Conservation (phyloP, 768 basidiomycete genomes). For the Pisolithus microcarpus region DNA sequence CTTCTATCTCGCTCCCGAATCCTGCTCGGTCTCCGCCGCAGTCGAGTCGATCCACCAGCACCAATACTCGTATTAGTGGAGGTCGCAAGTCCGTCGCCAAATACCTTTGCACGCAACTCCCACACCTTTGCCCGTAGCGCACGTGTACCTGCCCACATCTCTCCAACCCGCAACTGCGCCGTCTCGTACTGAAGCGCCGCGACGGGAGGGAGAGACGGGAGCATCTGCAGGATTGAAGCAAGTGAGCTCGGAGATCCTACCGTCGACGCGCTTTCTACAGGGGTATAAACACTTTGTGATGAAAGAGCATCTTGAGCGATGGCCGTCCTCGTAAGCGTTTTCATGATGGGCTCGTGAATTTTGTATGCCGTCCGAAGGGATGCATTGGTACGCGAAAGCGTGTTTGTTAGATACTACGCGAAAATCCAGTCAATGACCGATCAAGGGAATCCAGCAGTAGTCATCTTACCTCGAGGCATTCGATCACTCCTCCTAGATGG, state of each 20-base stretch:
- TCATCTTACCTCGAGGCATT: conserved; percentile 45
- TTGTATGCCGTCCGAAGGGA: conserved; percentile 55
- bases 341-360: conserved; percentile 40
- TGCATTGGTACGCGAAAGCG: conserved; percentile 49
- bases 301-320: neutral
- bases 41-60: conserved; percentile 31
- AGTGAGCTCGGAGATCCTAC: conserved; percentile 27
- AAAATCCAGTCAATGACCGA: conserved; percentile 1
- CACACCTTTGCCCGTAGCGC: conserved; percentile 58
- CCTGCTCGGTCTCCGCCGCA: conserved; percentile 47
- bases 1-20: conserved; percentile 36
- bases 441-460: conserved; percentile 4
- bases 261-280: conserved; percentile 41
- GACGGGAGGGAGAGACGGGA: conserved; percentile 20
- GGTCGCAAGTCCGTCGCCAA: conserved; percentile 48
- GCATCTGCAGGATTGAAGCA: conserved; percentile 27
- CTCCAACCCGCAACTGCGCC: conserved; percentile 56
- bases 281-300: neutral
- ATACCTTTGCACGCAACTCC: conserved; percentile 58
- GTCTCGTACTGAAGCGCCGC: conserved; percentile 60
- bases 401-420: conserved; percentile 41
- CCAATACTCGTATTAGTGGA: conserved; percentile 31
- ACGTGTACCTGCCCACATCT: conserved; percentile 60
- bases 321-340: conserved; percentile 31
- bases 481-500: conserved; percentile 59